These are phyloP conservation scores for Corchorus olitorius DNA, from an alignment of 345 rosid species.

Conservation along the genomic window DNA sequence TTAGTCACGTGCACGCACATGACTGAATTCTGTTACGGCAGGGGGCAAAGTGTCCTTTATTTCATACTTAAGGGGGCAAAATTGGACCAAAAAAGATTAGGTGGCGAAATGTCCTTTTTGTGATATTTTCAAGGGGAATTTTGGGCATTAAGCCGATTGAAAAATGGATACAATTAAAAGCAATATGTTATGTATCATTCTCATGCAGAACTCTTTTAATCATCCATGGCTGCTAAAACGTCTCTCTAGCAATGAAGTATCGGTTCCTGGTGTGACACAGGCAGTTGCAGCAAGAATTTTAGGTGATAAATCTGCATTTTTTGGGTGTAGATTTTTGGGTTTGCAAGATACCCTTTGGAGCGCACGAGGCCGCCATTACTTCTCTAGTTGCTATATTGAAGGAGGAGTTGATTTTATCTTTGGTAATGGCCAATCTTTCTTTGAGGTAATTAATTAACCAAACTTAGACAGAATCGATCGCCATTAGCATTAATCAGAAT, in stretches of 20 bases:
- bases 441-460: constrained; percentile 35
- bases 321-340: constrained; percentile 46
- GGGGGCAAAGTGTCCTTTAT: too few relatives aligned
- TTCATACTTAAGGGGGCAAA: too few relatives aligned
- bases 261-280: constrained; percentile 19
- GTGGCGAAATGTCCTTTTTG: too few relatives aligned
- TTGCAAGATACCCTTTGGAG: constrained; percentile 68
- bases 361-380: constrained; percentile 47
- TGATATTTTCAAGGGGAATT: too few relatives aligned
- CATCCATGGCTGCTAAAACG: background rate
- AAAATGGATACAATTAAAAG: background rate
- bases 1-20: too few relatives aligned
- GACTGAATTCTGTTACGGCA: too few relatives aligned
- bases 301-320: constrained; percentile 62
- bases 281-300: constrained; percentile 47
- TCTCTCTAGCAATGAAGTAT: background rate
- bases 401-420: constrained; percentile 60
- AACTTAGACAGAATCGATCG: background rate
- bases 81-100: too few relatives aligned
- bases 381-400: constrained; percentile 53
- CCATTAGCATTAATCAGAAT: background rate
- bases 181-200: background rate
- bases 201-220: constrained; percentile 49
- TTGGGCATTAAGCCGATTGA: too few relatives aligned
- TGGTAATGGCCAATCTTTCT: constrained; percentile 58